Conservation (phyloP, 768 basidiomycete species). For the Agaricus blazei region DNA sequence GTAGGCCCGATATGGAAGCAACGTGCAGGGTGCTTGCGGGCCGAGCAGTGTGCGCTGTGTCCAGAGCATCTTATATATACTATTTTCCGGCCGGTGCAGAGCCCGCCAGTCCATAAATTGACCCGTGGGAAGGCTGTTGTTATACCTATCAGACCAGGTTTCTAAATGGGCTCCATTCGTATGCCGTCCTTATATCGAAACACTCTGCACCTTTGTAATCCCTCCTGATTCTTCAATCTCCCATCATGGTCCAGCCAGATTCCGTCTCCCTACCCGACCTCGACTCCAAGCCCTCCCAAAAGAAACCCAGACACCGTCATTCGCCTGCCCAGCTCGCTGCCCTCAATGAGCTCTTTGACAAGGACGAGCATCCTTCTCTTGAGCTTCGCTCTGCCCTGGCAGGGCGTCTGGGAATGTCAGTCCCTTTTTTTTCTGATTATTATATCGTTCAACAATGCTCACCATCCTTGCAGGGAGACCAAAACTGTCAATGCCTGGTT, state of each 20-base stretch:
- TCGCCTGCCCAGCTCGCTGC: conserved; percentile 66
- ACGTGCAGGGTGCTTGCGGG: neutral
- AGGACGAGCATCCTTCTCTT: conserved; percentile 68
- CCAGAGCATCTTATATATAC: neutral
- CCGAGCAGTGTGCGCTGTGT: neutral
- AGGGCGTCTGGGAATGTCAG: conserved; percentile 72
- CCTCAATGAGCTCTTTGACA: conserved; percentile 74
- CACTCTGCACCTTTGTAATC: conserved; percentile 21
- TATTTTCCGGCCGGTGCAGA: neutral
- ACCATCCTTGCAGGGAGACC: conserved; percentile 52
- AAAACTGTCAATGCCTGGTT: conserved; percentile 87
- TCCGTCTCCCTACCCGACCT: conserved; percentile 19
- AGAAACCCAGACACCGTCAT: conserved; percentile 80
- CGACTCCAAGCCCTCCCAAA: conserved; percentile 35
- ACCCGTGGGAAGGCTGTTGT: conserved; percentile 10
- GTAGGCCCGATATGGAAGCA: conserved; percentile 4
- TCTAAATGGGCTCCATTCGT: conserved; percentile 5
- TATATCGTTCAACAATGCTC: conserved; percentile 11
- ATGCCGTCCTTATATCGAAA: conserved; percentile 18
- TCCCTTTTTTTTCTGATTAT: conserved; percentile 16
- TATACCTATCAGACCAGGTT: conserved; percentile 10
- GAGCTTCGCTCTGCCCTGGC: conserved; percentile 66
- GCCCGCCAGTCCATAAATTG: neutral
- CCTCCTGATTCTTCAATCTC: conserved; percentile 18
- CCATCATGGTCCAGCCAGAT: conserved; percentile 19